Evolutionary conservation across 1,284 basidiomycete genomes (phyloP), one percentile per base, ranked within the genome.

Genomic region (Pseudozyma tsukubaensis): DNA sequence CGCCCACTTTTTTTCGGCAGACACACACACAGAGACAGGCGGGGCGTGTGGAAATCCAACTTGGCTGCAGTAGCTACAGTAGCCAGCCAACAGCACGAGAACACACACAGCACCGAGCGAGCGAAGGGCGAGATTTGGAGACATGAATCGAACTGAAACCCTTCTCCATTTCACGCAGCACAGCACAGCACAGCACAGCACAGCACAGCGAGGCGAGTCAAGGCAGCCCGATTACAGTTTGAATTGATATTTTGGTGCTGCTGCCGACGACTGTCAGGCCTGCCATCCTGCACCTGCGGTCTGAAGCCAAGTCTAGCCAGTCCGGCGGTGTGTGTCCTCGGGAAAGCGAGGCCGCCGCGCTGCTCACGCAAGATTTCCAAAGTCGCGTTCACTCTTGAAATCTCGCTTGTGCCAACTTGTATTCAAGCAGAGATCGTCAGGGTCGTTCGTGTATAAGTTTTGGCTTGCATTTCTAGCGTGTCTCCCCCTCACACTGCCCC

Each of bases 151-250:
- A 48, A 48, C 16, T 21, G 24, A 40, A 51, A 51, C 39, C 19
- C 37, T 36, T 21, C 50, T 51, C 36, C 50, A 51, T 29, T 29
- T 29, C 24, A 29, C 24, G 24, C 24, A 29, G 24, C 24, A 29
- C 24, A 29, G 50, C 49, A 37, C 49, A 50, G 49, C 34, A 50
- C 34, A 50, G 48, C 48, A 47, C 24, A 29, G 24, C 24, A 29
- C 24, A 29, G 50, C 49, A 37, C 49, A 50, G 49, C 34, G 36
- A n/a, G 34, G 29, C 11, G 49, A 34, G 32, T 21, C 34, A 50
- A 45, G 12, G 3, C 43, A 45, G 43, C 13, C 14, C 11, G 43
- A 45, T 11, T 21, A 11, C 14, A 45, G 4, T 37, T 35, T 19
- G 48, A 21, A 14, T 13, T 29, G 24, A 29, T 29, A 29, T 29